Conservation (phyloP, 768 basidiomycete species). For the Leccinum uliginosum region DNA sequence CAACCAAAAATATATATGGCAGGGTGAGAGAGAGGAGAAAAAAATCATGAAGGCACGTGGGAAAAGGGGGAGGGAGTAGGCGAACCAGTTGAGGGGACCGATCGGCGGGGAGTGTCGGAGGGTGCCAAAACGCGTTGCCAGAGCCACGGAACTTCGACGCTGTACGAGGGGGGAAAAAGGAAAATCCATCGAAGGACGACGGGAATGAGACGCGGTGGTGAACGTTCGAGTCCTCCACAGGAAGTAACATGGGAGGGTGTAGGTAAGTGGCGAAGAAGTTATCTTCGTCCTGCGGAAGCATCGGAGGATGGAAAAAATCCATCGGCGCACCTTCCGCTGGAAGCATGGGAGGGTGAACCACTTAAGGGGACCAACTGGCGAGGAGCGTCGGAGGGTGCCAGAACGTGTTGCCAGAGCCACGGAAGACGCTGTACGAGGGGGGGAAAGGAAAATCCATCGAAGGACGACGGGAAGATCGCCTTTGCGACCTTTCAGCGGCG, state of each 20-base stretch:
- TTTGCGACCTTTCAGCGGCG: no score
- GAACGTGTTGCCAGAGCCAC: conserved; percentile 54
- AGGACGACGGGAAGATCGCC: conserved; percentile 54
- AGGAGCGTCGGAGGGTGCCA: conserved; percentile 80
- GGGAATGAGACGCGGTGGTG: no score
- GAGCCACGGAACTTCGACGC: no score
- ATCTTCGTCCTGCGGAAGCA: conserved; percentile 64
- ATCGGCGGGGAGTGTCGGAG: no score
- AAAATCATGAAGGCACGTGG: background rate
- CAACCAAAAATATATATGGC: conserved; percentile 30
- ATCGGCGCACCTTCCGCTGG: conserved; percentile 62
- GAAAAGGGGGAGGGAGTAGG: conserved; percentile 3
- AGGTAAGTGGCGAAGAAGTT: conserved; percentile 50
- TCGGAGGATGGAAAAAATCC: conserved; percentile 67
- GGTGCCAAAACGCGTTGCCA: no score
- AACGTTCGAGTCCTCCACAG: conserved; percentile 31
- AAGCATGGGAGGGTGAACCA: conserved; percentile 71
- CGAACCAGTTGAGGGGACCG: no score
- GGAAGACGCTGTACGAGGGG: conserved; percentile 46
- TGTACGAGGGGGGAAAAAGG: no score
- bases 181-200: no score
- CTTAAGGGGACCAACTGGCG: conserved; percentile 50
- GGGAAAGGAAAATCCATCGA: conserved; percentile 68
- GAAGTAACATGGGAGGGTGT: conserved; percentile 53
- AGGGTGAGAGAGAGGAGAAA: conserved; percentile 15